Base-by-base conservation (phyloP, 2,329 filamentous ascomycete species). In the Camillea tinctor region DNA sequence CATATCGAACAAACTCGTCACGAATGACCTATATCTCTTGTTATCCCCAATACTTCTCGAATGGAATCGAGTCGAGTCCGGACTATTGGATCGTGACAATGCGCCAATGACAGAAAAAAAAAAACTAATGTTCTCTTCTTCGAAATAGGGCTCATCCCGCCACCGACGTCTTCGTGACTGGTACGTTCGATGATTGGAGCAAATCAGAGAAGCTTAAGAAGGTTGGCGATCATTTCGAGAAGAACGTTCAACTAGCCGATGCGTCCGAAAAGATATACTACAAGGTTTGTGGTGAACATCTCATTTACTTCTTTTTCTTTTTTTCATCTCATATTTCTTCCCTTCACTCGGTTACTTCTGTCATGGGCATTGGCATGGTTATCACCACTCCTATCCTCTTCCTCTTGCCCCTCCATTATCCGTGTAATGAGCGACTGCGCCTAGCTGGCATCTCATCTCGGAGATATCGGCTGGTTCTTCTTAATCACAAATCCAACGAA, bases 181-280 rank as follows among this genome's bases (percentile, higher is more conserved):
- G 95, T 74, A 94, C 91, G 64, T 98, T 98, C 74, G 94, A 98
- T 79, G 85, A 92, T 79, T 99, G 95, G 95, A 84, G 85, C 68
- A 94, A 95, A 82, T 92, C 87, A 59, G 86, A 94, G 75, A 86
- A 90, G 80, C 84, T 99, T 60, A 88, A 93, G 53, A 92, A 92
- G 79, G 83, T 87, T 49, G 90, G 84, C 73, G 81, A 87, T 65
- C 70, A 83, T 69, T 96, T 96, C 76, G 83, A 90, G 77, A 97
- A 97, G 82, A 86, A 86, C 36, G 92, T 99, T 61, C 80, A 85
- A 56, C 82, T 98, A 36, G 81, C 89, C 54, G 80, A 85, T 58
- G 78, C 81, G 17, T 79, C 81, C 54, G 80, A 88, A 65, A 97
- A 95, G 80, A 89, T 96, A 68, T 88, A 89, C 73, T 99, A 97